Percentiles rank a stretch among this genome's conserved stretches.
phyloP scores from a whole-genome alignment of 192 early-diverging fungal genomes.

The Pilobolus umbonatus region DNA sequence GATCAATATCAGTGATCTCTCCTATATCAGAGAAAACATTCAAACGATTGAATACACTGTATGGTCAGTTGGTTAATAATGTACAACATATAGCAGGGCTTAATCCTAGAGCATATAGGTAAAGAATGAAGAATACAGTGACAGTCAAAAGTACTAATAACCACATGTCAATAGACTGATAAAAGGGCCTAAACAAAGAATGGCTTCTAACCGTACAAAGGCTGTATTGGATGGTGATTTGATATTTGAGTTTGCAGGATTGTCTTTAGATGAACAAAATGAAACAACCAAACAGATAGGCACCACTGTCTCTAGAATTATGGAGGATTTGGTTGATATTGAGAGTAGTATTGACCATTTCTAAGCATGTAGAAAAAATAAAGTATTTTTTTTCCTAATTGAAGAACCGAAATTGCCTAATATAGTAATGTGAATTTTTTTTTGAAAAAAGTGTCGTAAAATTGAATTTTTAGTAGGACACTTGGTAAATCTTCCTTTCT shows the following conservation, averaged over 20 bases:
- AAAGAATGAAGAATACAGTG: constrained; percentile 45
- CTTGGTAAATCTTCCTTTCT: too few species aligned
- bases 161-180: too few species aligned
- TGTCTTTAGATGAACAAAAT: constrained; percentile 64
- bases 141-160: constrained; percentile 1
- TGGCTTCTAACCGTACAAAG: constrained; percentile 68
- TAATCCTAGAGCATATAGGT: constrained; percentile 88
- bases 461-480: too few species aligned
- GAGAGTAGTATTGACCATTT: constrained; percentile 65
- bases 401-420: too few species aligned
- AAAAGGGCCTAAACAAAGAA: constrained; percentile 53
- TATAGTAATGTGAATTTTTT: too few species aligned
- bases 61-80: constrained; percentile 78
- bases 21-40: constrained; percentile 90
- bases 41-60: constrained; percentile 82
- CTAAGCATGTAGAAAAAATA: constrained; percentile 32
- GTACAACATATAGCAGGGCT: constrained; percentile 81
- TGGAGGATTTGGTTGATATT: constrained; percentile 75
- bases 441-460: too few species aligned
- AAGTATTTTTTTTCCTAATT: background rate
- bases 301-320: constrained; percentile 71
- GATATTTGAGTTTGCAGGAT: constrained; percentile 63
- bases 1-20: constrained; percentile 57
- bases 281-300: constrained; percentile 92
- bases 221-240: constrained; percentile 85